These are phyloP conservation scores for Russula vinacea DNA, from an alignment of 768 basidiomycete genomes.

Conservation along the genomic window DNA sequence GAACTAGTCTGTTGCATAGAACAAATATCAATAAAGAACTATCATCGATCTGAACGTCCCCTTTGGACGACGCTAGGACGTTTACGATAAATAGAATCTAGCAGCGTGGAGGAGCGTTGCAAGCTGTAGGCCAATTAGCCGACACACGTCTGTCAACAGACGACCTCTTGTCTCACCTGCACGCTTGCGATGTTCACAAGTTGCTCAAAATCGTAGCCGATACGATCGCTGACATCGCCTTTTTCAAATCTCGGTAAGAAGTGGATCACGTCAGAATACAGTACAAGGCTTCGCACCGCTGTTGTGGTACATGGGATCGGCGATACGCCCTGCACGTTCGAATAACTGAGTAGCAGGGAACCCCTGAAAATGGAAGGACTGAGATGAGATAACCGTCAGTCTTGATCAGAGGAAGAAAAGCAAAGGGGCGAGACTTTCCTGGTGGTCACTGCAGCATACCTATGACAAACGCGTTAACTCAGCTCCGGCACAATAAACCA, in stretches of 20 bases:
- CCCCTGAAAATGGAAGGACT: slow-evolving; percentile 81
- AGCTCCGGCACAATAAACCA: not conserved
- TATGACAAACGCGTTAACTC: slow-evolving; percentile 30
- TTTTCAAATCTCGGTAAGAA: slow-evolving; percentile 22
- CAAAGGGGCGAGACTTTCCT: slow-evolving; percentile 42
- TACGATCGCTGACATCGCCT: slow-evolving; percentile 77
- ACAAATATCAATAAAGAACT: slow-evolving; percentile 1
- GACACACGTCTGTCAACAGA: not conserved
- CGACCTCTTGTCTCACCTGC: slow-evolving; percentile 48
- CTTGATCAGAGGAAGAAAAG: not conserved
- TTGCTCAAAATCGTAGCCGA: slow-evolving; percentile 81
- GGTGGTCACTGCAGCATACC: slow-evolving; percentile 92
- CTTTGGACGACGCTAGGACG: not conserved
- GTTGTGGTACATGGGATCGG: slow-evolving; percentile 88
- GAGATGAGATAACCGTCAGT: slow-evolving; percentile 9
- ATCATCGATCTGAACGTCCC: not conserved
- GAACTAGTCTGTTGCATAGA: not conserved
- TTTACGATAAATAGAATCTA: slow-evolving; percentile 34
- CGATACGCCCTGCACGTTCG: slow-evolving; percentile 81
- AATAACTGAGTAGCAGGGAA: slow-evolving; percentile 87
- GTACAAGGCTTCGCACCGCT: slow-evolving; percentile 47
- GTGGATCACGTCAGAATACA: not conserved
- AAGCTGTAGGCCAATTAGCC: slow-evolving; percentile 30
- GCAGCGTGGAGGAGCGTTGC: slow-evolving; percentile 41
- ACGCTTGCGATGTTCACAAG: slow-evolving; percentile 83